Conservation (phyloP, 2,329 filamentous ascomycete genomes). For the Talaromyces sp. region DNA sequence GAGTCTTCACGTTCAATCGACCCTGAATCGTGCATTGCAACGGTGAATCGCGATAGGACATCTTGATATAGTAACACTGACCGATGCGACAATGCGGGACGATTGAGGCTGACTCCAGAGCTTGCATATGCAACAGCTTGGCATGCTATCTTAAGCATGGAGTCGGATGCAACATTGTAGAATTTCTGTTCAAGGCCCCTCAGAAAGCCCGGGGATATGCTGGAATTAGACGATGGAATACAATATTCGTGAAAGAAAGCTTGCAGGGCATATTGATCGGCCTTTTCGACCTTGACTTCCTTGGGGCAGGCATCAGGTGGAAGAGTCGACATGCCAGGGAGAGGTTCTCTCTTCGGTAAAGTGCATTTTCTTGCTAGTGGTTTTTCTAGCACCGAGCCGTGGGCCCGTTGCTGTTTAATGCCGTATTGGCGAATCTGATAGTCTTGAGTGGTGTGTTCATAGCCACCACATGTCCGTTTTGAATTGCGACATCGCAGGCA, state of each 20-base stretch:
- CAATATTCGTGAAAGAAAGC: slow-evolving; percentile 13
- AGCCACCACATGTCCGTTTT: slow-evolving; percentile 10
- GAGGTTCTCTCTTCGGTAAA: not conserved
- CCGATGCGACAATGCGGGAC: not conserved
- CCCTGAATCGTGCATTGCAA: not conserved
- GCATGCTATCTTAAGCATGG: slow-evolving; percentile 1
- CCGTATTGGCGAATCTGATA: slow-evolving; percentile 11
- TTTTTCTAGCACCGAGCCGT: not conserved
- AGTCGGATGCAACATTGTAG: not conserved
- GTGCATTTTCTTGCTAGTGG: slow-evolving; percentile 9
- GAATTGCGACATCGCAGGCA: slow-evolving; percentile 11
- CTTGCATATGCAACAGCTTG: not conserved
- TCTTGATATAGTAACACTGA: not conserved
- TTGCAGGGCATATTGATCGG: slow-evolving; percentile 1
- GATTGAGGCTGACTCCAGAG: not conserved
- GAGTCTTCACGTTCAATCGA: not conserved
- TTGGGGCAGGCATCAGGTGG: slow-evolving; percentile 1
- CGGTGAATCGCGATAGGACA: not conserved
- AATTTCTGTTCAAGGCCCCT: slow-evolving; percentile 1
- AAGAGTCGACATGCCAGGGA: not conserved
- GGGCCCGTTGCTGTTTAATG: not conserved
- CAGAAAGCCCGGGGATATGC: not conserved
- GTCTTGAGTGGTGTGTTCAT: not conserved
- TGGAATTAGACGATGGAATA: not conserved
- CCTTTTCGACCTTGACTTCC: not conserved